Evolutionary conservation across 2,329 filamentous ascomycete genomes (phyloP).

Genomic region (Alternaria arborescens): DNA sequence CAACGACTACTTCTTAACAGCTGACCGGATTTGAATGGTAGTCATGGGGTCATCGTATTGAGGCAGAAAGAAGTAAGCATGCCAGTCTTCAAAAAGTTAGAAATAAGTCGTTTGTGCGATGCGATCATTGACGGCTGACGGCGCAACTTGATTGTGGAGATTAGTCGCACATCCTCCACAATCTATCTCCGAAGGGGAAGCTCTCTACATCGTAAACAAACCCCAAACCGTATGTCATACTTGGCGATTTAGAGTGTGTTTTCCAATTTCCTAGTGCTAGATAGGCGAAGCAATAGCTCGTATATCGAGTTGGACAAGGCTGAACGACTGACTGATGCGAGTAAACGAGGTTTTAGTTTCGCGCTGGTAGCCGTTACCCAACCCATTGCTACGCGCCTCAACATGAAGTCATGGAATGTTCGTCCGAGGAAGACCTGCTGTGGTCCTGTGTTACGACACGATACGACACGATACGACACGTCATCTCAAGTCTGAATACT

Average conservation of each 20-base stretch:
- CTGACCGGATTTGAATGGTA: background rate
- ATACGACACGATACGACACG: too few species aligned
- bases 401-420: background rate
- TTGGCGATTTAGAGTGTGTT: background rate
- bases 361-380: background rate
- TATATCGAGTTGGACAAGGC: background rate
- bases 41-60: background rate
- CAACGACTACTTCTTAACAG: background rate
- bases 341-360: background rate
- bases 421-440: background rate
- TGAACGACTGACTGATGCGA: background rate
- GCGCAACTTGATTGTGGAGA: background rate
- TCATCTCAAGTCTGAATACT: background rate
- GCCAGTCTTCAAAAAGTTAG: too few species aligned
- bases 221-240: background rate
- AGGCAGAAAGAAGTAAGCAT: background rate
- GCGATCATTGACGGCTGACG: background rate
- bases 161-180: background rate
- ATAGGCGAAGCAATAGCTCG: background rate
- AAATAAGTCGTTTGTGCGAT: background rate
- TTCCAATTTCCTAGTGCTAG: background rate
- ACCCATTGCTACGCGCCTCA: background rate
- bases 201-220: background rate
- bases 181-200: background rate
- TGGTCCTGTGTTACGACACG: background rate